Percentiles rank a stretch among this genome's conserved stretches.
phyloP scores from a whole-genome alignment of 2,329 filamentous ascomycete genomes.

The Piedraia hortae region DNA sequence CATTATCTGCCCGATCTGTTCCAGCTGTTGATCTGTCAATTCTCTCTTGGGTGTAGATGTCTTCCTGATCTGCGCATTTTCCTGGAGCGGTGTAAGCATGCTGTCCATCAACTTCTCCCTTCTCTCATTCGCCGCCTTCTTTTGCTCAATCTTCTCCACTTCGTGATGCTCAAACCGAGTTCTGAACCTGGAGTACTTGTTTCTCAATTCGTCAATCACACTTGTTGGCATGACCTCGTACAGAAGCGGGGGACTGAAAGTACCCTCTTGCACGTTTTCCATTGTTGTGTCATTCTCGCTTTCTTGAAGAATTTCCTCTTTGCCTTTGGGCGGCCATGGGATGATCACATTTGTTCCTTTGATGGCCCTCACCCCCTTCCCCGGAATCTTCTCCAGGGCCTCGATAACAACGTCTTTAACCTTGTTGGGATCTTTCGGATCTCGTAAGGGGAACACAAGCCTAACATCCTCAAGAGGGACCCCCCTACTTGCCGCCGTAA shows the following conservation, averaged over 20 bases:
- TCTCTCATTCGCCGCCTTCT: slow-evolving; percentile 24
- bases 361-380: slow-evolving; percentile 23
- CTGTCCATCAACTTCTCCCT: slow-evolving; percentile 14
- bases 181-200: slow-evolving; percentile 57
- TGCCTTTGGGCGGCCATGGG: slow-evolving; percentile 43
- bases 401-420: slow-evolving; percentile 53
- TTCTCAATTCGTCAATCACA: slow-evolving; percentile 67
- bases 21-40: slow-evolving; percentile 14
- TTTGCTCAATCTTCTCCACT: slow-evolving; percentile 32
- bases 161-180: slow-evolving; percentile 55
- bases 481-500: slow-evolving; percentile 15
- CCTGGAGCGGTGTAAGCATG: slow-evolving; percentile 22
- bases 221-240: slow-evolving; percentile 47
- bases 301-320: slow-evolving; percentile 22
- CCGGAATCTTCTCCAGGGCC: slow-evolving; percentile 27
- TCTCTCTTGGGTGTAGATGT: slow-evolving; percentile 14
- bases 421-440: slow-evolving; percentile 34
- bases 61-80: slow-evolving; percentile 15
- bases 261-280: slow-evolving; percentile 43
- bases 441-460: slow-evolving; percentile 49
- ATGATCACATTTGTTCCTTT: slow-evolving; percentile 45
- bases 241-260: slow-evolving; percentile 53
- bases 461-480: slow-evolving; percentile 39
- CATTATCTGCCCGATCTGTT: slow-evolving; percentile 17
- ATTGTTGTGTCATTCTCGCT: slow-evolving; percentile 43